Conservation (phyloP, 345 rosid species). For the Sapria himalayana region DNA sequence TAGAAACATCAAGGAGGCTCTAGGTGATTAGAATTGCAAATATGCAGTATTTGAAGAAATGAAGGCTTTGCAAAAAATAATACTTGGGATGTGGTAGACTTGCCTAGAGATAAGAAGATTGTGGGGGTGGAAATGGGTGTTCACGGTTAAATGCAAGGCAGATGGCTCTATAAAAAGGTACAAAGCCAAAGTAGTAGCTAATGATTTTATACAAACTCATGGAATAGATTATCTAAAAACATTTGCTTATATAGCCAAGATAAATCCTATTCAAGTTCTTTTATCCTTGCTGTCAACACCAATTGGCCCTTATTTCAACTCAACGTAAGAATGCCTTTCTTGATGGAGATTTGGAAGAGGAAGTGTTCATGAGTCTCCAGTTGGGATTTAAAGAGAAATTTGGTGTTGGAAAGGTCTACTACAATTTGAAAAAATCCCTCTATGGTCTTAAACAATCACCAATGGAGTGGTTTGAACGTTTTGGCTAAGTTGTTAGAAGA, state of each 20-base stretch:
- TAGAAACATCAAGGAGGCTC: no score
- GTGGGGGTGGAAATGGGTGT: constrained; percentile 2
- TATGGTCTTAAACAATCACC: neutral
- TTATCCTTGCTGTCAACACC: neutral
- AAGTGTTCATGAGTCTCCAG: neutral
- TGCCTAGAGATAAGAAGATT: neutral
- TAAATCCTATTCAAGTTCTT: neutral
- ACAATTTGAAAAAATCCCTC: neutral
- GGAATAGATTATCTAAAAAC: neutral
- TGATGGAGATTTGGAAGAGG: neutral
- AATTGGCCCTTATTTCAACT: neutral
- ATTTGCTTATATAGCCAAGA: neutral
- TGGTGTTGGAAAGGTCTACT: neutral
- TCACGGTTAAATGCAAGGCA: neutral
- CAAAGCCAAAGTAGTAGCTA: neutral
- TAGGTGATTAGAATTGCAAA: constrained; percentile 1
- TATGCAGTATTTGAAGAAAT: no score
- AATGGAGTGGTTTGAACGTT: neutral
- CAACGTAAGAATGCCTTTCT: neutral
- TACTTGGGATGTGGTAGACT: neutral
- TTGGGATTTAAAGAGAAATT: neutral
- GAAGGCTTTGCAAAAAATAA: no score
- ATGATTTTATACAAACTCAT: neutral
- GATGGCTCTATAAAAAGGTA: neutral
- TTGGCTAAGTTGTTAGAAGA: neutral